These are phyloP conservation scores for Heterobasidion annosum DNA, from an alignment of 1,284 basidiomycete species.

Conservation along the genomic window DNA sequence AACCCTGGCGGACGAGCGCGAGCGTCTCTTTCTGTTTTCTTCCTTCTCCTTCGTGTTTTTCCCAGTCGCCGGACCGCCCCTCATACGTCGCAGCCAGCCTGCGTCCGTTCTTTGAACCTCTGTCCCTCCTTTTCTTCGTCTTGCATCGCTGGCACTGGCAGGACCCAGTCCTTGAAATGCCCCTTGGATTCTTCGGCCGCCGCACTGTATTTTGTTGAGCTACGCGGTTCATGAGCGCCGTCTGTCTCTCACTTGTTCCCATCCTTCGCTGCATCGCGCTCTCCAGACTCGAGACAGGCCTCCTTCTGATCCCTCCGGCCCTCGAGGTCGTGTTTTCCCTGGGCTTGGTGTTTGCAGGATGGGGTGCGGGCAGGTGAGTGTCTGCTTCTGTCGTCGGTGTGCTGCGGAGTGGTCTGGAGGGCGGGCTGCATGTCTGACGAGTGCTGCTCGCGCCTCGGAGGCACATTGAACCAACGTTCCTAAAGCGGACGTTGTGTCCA, in stretches of 20 bases:
- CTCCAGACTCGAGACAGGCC: constrained; percentile 32
- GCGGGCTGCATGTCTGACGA: not conserved
- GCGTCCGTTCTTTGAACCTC: not conserved
- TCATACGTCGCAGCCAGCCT: not conserved
- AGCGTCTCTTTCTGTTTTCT: not conserved
- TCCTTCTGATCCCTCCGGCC: constrained; percentile 52
- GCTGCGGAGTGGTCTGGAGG: not conserved
- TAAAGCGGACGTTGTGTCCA: not conserved
- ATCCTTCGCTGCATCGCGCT: constrained; percentile 63
- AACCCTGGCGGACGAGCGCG: not conserved
- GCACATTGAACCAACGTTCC: constrained; percentile 1
- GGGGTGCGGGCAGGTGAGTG: constrained; percentile 47
- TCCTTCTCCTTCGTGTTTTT: not conserved
- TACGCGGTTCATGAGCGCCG: constrained; percentile 26
- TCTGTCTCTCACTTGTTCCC: constrained; percentile 61
- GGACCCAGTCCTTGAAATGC: constrained; percentile 13
- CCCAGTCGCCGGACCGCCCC: not conserved
- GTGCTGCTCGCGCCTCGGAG: not conserved
- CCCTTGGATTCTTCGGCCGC: constrained; percentile 4
- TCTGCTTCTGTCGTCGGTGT: not conserved
- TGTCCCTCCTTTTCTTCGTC: not conserved
- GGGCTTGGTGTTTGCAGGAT: constrained; percentile 39
- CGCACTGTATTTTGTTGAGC: constrained; percentile 7
- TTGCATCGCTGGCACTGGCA: constrained; percentile 5
- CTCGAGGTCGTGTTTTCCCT: constrained; percentile 53